These are phyloP conservation scores for Climacium dendroides DNA, from an alignment of 225 moss, liverwort and hornwort species.

Conservation along the genomic window DNA sequence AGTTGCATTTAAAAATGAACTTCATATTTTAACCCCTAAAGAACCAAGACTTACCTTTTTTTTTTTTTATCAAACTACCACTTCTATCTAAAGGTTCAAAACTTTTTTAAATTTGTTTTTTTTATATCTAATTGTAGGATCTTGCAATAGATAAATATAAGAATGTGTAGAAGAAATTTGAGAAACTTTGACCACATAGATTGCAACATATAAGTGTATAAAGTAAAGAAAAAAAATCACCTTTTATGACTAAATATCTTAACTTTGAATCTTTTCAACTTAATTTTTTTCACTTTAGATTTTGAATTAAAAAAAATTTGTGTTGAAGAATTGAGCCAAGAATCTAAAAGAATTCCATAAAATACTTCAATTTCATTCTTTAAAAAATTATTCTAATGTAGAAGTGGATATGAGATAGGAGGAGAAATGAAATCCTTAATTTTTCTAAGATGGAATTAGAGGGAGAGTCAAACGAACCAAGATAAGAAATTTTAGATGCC, in stretches of 20 bases:
- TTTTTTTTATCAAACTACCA: too few relatives aligned
- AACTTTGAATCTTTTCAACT: neutral
- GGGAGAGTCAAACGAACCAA: neutral
- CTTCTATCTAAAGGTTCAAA: too few relatives aligned
- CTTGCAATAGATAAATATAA: neutral
- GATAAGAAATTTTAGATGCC: neutral
- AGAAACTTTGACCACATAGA: accelerated
- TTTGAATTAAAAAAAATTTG: neutral
- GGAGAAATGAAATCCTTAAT: neutral
- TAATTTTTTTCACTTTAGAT: neutral
- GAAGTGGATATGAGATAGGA: neutral
- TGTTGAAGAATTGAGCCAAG: accelerated
- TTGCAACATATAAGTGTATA: neutral
- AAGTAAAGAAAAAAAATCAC: neutral
- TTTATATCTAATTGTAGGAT: neutral
- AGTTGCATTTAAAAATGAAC: too few relatives aligned
- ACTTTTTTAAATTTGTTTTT: too few relatives aligned
- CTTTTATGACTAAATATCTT: neutral
- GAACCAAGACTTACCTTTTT: too few relatives aligned
- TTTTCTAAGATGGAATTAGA: neutral
- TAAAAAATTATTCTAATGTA: neutral
- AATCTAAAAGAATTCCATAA: accelerated
- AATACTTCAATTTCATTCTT: neutral
- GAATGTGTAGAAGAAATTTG: neutral
- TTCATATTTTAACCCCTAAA: too few relatives aligned